Percentiles rank a stretch among this genome's conserved stretches.
These are phyloP conservation scores for Tubosaeta sp. DNA, from an alignment of 768 basidiomycete species.

Conservation along the genomic window DNA sequence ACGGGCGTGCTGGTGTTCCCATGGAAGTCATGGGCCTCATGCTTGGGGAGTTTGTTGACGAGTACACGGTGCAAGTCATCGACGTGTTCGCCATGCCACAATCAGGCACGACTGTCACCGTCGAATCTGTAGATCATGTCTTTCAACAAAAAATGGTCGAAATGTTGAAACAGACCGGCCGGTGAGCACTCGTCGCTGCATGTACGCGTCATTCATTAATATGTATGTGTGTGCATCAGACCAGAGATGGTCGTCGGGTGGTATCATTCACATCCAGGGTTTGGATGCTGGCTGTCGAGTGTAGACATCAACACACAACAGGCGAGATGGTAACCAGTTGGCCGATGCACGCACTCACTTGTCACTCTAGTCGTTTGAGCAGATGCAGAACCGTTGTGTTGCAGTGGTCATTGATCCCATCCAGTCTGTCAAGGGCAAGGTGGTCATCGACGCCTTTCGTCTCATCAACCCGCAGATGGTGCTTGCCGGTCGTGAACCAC, in stretches of 20 bases:
- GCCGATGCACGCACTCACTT: constrained; percentile 12
- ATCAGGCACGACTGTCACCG: constrained; percentile 94
- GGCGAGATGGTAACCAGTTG: constrained; percentile 35
- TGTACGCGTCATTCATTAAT: constrained; percentile 4
- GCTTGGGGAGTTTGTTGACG: constrained; percentile 98
- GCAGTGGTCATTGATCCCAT: constrained; percentile 98
- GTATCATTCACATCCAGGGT: constrained; percentile 99
- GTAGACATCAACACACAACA: constrained; percentile 99
- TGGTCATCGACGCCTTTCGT: constrained; percentile 98
- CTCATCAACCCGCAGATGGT: constrained; percentile 91
- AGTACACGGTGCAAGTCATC: constrained; percentile 90
- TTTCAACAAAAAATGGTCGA: constrained; percentile 99
- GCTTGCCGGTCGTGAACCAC: constrained; percentile 87
- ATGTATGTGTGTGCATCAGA: constrained; percentile 41
- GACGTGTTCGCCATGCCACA: constrained; percentile 99
- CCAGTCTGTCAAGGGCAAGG: constrained; percentile 97
- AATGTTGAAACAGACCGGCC: constrained; percentile 98
- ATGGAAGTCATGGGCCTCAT: constrained; percentile 99
- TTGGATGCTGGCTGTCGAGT: constrained; percentile 98
- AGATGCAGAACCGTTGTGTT: constrained; percentile 87
- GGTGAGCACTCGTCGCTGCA: constrained; percentile 47
- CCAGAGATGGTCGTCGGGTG: constrained; percentile 99
- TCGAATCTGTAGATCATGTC: constrained; percentile 97
- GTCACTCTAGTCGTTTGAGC: constrained; percentile 82
- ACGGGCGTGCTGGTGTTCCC: constrained; percentile 96